Base-by-base conservation (phyloP, 257 asterid genomes). In the Solanum lycopersicoides region DNA sequence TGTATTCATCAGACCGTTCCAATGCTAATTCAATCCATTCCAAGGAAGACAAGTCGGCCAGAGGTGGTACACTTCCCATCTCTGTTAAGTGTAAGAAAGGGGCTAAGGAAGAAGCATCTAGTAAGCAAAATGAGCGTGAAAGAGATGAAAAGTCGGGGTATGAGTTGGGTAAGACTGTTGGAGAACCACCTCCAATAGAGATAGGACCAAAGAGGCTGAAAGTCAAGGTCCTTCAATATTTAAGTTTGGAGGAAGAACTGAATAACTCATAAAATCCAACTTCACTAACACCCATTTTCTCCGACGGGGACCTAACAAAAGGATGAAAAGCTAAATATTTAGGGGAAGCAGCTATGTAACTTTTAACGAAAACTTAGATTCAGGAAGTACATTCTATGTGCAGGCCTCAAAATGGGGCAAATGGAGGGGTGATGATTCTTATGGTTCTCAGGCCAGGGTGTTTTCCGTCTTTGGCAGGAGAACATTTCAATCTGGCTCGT, bases 181-280 rank as follows among this genome's bases (percentile, higher is more conserved):
- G 80, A 80, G 86, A 87, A 45, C 82, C 86, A 80, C 77, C 85
- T 73, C 89, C 89, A 39, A 11, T 65, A 87, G 86, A 79, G 82
- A 87, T 82, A 25, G 86, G 86, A 28, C 89, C 86, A 80, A 87
- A 66, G 89, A 35, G 82, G n/a, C 86, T 80, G 63, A 87, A 87
- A 87, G 69, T 79, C n/a, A 83, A 63, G 86, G 86, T 63, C 89
- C 82, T 25, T 63, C 89, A 87, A 20, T 65, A 18, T 80, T 42
- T 39, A 73, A 66, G 75, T 77, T 77, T 74, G 85, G 71, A 75
- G 72, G 85, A 53, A 60, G 85, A 86, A 86, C 20, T 73, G 83
- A 75, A 35, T 71, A 86, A 68, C 9, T 25, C 45, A 28, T 39
- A 50, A 35, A 63, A 3, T 68, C 86, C 83, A 56, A 77, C 86